Evolutionary conservation across 164 flowering plant genomes (phyloP), one percentile per base, ranked within the genome.

Genomic region (Vitis cinerea): DNA sequence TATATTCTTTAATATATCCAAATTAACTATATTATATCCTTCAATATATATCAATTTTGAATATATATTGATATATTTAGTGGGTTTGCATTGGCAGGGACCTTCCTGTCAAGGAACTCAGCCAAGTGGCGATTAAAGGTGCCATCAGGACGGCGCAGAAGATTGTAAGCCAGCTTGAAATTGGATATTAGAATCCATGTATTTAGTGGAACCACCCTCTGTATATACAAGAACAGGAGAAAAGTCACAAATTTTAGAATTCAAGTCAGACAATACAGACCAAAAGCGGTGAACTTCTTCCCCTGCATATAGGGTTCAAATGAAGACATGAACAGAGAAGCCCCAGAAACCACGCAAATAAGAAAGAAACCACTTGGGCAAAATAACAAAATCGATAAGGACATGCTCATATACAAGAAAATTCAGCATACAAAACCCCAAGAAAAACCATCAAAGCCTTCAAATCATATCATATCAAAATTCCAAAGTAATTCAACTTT

Each of bases 131-230:
- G 88, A 53, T 86, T 80, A 72, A 84, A 86, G 4, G 90, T 83
- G 19, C 88, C 90, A 55, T 86, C 90, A 0, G 84, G 81, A 3
- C 88, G 86, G 9, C 90, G 87, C n/a, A 84, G 90, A 71, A 84
- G 81, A 74, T 77, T 85, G 75, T 84, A 86, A 3, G 87, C 76
- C 10, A 85, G 78, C 84, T 84, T 85, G 74, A 83, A 83, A 59
- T 82, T 77, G 57, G 88, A 84, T 62, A 84, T 84, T 52, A 86
- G 19, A 61, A 84, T 78, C 84, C 83, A 84, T 68, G 87, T 83
- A 66, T 85, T 86, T 60, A 82, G 72, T 1, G 90, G 90, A 68
- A 86, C 88, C 61, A 79, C 86, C 74, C 63, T 75, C 88, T 84
- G 55, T 37, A 59, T 48, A 64, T 2, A 37, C 48, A 47, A 13